Evolutionary conservation across 2,329 filamentous ascomycete genomes (phyloP).

Genomic region (Arthrobotrys megalospora): DNA sequence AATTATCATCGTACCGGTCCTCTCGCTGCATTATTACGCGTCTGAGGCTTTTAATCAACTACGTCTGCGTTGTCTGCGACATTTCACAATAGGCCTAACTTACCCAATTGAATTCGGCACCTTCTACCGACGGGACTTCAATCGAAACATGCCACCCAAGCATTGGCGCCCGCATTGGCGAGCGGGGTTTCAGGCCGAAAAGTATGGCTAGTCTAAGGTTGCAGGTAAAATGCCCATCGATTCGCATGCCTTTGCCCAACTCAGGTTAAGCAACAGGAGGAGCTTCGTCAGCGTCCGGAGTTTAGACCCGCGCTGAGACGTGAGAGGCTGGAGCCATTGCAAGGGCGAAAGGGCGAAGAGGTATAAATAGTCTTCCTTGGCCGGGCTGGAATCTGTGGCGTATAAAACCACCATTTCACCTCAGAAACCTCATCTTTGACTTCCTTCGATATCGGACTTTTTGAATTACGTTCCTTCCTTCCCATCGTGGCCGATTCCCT

Average conservation of each 20-base stretch:
- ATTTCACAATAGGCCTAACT: neutral
- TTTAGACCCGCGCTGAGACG: conserved; percentile 15
- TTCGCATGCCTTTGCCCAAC: conserved; percentile 40
- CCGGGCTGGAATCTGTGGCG: too few species aligned
- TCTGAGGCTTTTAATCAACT: too few species aligned
- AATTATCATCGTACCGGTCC: too few species aligned
- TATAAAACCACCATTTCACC: too few species aligned
- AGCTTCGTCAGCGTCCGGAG: conserved; percentile 44
- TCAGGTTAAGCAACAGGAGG: conserved; percentile 17
- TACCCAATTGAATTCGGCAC: conserved; percentile 20
- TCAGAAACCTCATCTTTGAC: too few species aligned
- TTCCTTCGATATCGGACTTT: neutral
- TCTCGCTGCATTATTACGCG: too few species aligned
- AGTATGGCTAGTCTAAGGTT: neutral
- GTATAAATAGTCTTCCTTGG: too few species aligned
- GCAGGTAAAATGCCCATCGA: conserved; percentile 12
- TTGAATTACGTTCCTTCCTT: neutral
- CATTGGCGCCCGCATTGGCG: conserved; percentile 50
- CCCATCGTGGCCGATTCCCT: neutral
- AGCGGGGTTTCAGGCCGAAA: conserved; percentile 38
- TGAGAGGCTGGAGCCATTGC: neutral
- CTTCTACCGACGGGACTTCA: conserved; percentile 10
- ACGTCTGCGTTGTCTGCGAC: conserved; percentile 2
- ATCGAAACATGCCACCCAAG: conserved; percentile 16
- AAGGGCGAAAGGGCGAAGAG: too few species aligned